Conservation (phyloP, 768 basidiomycete genomes). For the Sporobolomyces roseus region DNA sequence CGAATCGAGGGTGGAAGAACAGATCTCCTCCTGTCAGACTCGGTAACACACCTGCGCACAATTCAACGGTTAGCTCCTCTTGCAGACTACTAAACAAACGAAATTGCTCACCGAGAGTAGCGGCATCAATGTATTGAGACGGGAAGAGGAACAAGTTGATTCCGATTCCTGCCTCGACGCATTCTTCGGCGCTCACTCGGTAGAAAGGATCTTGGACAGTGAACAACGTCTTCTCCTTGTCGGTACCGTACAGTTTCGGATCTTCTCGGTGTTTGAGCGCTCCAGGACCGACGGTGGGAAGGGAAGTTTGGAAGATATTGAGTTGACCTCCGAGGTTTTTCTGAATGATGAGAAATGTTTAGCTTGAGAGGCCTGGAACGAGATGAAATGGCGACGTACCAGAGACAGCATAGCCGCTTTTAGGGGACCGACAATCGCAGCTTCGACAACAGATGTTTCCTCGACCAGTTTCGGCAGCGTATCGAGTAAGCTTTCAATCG, state of each 20-base stretch:
- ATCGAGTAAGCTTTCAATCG: slow-evolving; percentile 65
- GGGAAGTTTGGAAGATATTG: slow-evolving; percentile 47
- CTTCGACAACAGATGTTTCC: slow-evolving; percentile 54
- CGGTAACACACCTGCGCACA: slow-evolving; percentile 51
- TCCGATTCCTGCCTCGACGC: slow-evolving; percentile 82
- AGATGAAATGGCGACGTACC: slow-evolving; percentile 52
- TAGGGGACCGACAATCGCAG: slow-evolving; percentile 75
- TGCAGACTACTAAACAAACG: too few species aligned
- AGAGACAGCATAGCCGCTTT: slow-evolving; percentile 67
- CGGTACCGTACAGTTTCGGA: slow-evolving; percentile 67
- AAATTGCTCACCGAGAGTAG: slow-evolving; percentile 65
- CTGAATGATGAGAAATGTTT: slow-evolving; percentile 1
- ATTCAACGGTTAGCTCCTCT: too few species aligned
- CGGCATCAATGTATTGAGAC: slow-evolving; percentile 74
- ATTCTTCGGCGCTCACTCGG: slow-evolving; percentile 79
- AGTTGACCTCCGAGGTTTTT: slow-evolving; percentile 45
- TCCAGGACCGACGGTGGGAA: slow-evolving; percentile 46
- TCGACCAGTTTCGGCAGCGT: slow-evolving; percentile 63
- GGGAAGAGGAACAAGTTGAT: slow-evolving; percentile 85
- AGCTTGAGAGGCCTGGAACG: slow-evolving; percentile 25
- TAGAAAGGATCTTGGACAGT: slow-evolving; percentile 71
- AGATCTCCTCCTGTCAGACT: slow-evolving; percentile 81
- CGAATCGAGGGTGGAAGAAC: slow-evolving; percentile 88
- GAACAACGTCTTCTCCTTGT: slow-evolving; percentile 80
- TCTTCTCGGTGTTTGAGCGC: slow-evolving; percentile 54